Conservation (phyloP, 163 green algal species). For the Coccomyxa subellipsoidea region DNA sequence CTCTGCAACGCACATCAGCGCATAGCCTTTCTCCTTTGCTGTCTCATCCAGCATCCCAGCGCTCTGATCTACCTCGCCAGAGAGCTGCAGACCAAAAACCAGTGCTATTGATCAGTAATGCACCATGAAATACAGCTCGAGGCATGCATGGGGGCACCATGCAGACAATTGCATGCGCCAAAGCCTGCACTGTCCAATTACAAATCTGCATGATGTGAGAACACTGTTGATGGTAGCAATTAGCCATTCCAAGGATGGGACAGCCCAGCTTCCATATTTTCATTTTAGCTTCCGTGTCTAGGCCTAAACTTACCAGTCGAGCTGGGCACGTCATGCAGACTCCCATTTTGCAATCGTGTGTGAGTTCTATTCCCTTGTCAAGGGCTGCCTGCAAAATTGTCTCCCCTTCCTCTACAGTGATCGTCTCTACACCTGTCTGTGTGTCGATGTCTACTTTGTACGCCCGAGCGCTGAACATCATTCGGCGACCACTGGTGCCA, state of each 20-base stretch:
- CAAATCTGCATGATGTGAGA: too few species aligned
- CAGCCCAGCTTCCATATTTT: background rate
- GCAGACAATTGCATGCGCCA: too few species aligned
- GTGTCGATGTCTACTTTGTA: conserved; percentile 26
- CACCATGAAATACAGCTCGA: too few species aligned
- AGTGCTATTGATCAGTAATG: too few species aligned
- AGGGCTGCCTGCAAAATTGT: conserved; percentile 66
- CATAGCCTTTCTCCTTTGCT: conserved; percentile 80
- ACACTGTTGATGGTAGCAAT: too few species aligned
- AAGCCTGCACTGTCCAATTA: too few species aligned
- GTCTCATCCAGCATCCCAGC: conserved; percentile 88
- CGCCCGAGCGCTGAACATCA: background rate
- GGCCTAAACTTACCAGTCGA: conserved; percentile 56
- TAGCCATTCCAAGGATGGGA: background rate
- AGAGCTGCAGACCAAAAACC: conserved; percentile 46
- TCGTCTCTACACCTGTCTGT: conserved; percentile 1
- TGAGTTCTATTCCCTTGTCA: conserved; percentile 74
- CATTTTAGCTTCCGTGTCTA: background rate
- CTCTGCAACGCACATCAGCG: conserved; percentile 79
- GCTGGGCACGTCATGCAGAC: conserved; percentile 60
- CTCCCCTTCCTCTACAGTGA: conserved; percentile 52
- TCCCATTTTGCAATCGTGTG: conserved; percentile 91
- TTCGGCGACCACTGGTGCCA: background rate
- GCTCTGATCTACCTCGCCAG: conserved; percentile 69
- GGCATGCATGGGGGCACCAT: too few species aligned